These are phyloP conservation scores for Niveomyces coronatus DNA, from an alignment of 2,329 filamentous ascomycete genomes.

Conservation along the genomic window DNA sequence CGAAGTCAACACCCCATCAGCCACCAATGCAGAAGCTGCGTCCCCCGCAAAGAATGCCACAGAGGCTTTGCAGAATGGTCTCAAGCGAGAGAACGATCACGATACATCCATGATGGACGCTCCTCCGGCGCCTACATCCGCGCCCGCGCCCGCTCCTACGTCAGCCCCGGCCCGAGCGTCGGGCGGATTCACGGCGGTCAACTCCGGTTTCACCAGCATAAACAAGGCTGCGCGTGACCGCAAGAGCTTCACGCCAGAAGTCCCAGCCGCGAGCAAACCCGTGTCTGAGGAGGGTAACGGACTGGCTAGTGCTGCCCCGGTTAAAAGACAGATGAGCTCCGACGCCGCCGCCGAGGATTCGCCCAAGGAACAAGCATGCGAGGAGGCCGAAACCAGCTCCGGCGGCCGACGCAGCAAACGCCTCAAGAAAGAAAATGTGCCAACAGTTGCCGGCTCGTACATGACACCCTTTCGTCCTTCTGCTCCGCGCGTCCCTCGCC, in stretches of 20 bases:
- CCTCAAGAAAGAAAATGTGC: constrained; percentile 68
- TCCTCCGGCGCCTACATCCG: constrained; percentile 25
- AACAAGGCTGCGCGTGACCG: constrained; percentile 39
- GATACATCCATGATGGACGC: constrained; percentile 40
- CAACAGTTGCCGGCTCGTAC: constrained; percentile 89
- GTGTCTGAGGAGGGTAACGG: constrained; percentile 43
- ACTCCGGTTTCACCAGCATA: constrained; percentile 56
- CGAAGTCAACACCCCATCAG: constrained; percentile 47
- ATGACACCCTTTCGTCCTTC: constrained; percentile 90
- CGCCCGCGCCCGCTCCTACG: too few relatives aligned
- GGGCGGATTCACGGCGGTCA: constrained; percentile 30
- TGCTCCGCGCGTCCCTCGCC: constrained; percentile 53
- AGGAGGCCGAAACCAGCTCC: constrained; percentile 49
- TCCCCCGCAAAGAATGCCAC: constrained; percentile 55
- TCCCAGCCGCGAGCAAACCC: constrained; percentile 51
- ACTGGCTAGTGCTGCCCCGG: constrained; percentile 43
- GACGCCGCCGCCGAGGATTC: constrained; percentile 38
- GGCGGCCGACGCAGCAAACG: constrained; percentile 76
- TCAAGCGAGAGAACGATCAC: constrained; percentile 35
- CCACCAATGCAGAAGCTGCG: constrained; percentile 47
- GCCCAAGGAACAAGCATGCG: constrained; percentile 38
- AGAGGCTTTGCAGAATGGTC: constrained; percentile 38
- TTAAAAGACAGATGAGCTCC: constrained; percentile 69
- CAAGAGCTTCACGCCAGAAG: constrained; percentile 54
- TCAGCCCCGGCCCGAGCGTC: too few relatives aligned